A percentile compares a stretch with the other conserved stretches of the same genome.
Evolutionary conservation across 164 flowering plant species (phyloP).

Genomic region (Stephania yunnanensis): DNA sequence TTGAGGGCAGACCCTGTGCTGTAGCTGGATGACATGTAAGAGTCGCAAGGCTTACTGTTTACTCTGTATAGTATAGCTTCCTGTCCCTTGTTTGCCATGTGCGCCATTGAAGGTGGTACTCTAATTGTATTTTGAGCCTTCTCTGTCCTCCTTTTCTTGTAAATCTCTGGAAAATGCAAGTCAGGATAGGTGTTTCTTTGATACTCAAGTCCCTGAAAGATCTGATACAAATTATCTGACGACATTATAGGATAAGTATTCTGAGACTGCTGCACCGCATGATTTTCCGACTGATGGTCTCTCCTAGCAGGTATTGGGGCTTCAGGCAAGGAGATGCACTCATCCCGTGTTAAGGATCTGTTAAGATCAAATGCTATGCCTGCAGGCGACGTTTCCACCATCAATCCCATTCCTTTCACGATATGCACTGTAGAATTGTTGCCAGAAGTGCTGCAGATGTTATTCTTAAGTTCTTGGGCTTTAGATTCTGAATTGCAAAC

Average conservation of each 20-base stretch:
- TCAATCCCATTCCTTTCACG: slow-evolving; percentile 11
- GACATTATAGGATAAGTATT: not conserved
- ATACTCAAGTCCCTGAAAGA: slow-evolving; percentile 6
- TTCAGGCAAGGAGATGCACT: slow-evolving; percentile 15
- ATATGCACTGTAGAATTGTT: slow-evolving; percentile 8
- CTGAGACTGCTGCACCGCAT: not conserved
- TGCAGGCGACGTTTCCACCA: slow-evolving; percentile 19
- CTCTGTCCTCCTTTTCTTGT: slow-evolving; percentile 53
- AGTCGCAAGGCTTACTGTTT: slow-evolving; percentile 9
- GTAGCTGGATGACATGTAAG: slow-evolving; percentile 9
- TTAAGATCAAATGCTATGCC: slow-evolving; percentile 30
- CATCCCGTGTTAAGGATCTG: slow-evolving; percentile 20
- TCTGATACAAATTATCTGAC: slow-evolving; percentile 18
- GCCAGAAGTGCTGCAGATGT: not conserved
- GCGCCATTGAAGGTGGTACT: slow-evolving; percentile 11
- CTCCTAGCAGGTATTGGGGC: slow-evolving; percentile 11
- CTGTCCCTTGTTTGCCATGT: slow-evolving; percentile 1
- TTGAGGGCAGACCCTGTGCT: slow-evolving; percentile 11
- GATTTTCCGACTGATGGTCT: not conserved
- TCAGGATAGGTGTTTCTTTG: slow-evolving; percentile 5
- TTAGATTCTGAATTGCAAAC: slow-evolving; percentile 6
- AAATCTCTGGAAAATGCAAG: slow-evolving; percentile 33
- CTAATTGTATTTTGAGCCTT: slow-evolving; percentile 18
- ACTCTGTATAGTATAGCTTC: slow-evolving; percentile 12
- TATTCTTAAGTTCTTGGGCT: slow-evolving; percentile 1